Percentiles rank a stretch among this genome's conserved stretches.
Evolutionary conservation across 2,329 filamentous ascomycete genomes (phyloP).

Genomic region (Xylaria digitata): DNA sequence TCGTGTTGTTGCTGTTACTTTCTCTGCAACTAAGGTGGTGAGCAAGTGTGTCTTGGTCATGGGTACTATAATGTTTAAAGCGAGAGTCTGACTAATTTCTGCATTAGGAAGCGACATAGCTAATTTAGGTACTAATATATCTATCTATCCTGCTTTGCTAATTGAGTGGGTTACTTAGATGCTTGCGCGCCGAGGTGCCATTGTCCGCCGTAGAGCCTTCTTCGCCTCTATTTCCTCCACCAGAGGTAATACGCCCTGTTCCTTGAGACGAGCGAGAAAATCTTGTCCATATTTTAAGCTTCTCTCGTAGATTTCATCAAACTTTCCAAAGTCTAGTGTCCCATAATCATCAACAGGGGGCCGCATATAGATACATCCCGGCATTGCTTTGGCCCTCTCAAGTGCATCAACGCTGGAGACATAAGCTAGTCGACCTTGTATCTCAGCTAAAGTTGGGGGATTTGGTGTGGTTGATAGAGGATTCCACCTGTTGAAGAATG

Average conservation of each 20-base stretch:
- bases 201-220: slow-evolving; percentile 79
- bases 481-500: slow-evolving; percentile 95
- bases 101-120: background rate
- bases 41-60: too few species aligned
- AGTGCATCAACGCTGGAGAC: slow-evolving; percentile 94
- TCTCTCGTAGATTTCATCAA: slow-evolving; percentile 94
- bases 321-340: slow-evolving; percentile 95
- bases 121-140: background rate
- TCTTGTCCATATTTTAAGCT: slow-evolving; percentile 88
- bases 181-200: slow-evolving; percentile 82
- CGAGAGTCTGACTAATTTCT: background rate
- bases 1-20: too few species aligned
- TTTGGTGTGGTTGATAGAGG: slow-evolving; percentile 90
- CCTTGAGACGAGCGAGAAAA: slow-evolving; percentile 80
- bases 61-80: background rate
- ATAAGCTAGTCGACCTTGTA: slow-evolving; percentile 93
- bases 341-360: slow-evolving; percentile 94
- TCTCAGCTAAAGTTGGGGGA: slow-evolving; percentile 93
- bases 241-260: slow-evolving; percentile 78
- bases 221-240: slow-evolving; percentile 80
- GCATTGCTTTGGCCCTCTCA: slow-evolving; percentile 89
- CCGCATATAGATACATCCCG: slow-evolving; percentile 95
- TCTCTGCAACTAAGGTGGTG: too few species aligned
- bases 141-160: slow-evolving; percentile 4
- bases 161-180: slow-evolving; percentile 61